Conservation (phyloP, 352 stramenopile genomes). For the Blastocystis sp. region DNA sequence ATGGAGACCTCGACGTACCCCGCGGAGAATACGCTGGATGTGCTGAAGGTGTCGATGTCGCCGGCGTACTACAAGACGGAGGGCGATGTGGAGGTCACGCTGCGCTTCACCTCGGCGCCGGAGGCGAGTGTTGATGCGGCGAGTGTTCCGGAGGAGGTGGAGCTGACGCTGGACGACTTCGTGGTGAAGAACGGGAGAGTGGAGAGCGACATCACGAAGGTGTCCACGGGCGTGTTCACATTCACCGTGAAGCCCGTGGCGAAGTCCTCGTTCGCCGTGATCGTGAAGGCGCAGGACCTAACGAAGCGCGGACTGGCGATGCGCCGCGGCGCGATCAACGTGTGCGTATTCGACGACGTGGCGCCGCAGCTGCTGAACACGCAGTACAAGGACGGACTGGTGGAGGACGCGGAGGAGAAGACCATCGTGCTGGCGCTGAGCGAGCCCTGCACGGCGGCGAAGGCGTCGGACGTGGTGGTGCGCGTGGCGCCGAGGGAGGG, state of each 20-base stretch:
- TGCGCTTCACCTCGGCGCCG: background rate
- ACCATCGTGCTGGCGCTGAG: slow-evolving; percentile 8
- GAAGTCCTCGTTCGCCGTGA: slow-evolving; percentile 35
- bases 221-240: background rate
- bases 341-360: slow-evolving; percentile 33
- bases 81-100: slow-evolving; percentile 24
- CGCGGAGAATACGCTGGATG: slow-evolving; percentile 34
- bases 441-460: background rate
- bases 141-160: background rate
- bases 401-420: slow-evolving; percentile 47
- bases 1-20: slow-evolving; percentile 49
- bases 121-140: background rate
- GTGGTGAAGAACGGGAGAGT: slow-evolving; percentile 32
- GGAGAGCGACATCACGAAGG: slow-evolving; percentile 33
- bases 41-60: slow-evolving; percentile 5
- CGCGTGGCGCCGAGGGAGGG: background rate
- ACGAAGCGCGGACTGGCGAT: slow-evolving; percentile 13
- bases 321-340: slow-evolving; percentile 14
- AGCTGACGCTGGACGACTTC: slow-evolving; percentile 25
- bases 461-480: background rate
- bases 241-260: slow-evolving; percentile 18
- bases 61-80: slow-evolving; percentile 31
- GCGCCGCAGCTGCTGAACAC: slow-evolving; percentile 55
- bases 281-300: background rate
- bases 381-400: slow-evolving; percentile 11